Base-by-base conservation (phyloP, 2,329 filamentous ascomycete genomes). In the Colletotrichum horii region DNA sequence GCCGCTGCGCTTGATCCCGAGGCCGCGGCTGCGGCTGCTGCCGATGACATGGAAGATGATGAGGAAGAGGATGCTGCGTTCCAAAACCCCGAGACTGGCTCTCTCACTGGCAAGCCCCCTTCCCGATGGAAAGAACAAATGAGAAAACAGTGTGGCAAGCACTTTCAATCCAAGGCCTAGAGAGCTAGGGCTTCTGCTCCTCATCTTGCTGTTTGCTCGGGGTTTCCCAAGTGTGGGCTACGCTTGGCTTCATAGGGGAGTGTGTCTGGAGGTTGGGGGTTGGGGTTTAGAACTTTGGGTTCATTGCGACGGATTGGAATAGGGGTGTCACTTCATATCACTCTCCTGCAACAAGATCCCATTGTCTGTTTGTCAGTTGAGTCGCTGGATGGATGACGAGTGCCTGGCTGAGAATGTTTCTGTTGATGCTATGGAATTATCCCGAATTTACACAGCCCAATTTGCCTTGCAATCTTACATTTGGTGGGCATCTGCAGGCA, bases 401-500 rank as follows among this genome's bases (percentile, higher is more conserved):
- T n/a, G n/a, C n/a, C n/a, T n/a, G n/a, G n/a, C n/a, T n/a, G 28
- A 30, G 28, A 30, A 8, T 30, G 28, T 30, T 8, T 30, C 28
- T 30, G 6, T 30, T 48, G 38, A 19, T 19, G 11, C 22, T 48
- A 7, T 48, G 2, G 38, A 48, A 48, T 48, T 48, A n/a, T 38
- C 36, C 2, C 15, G 7, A 8, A 38, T 9, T 38, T 9, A 4
- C 4, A 19, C 36, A 38, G 15, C 19, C 22, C 22, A 9, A 48
- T 12, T n/a, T n/a, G 19, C 19, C 19, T n/a, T n/a, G 2, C 7
- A 0, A 48, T 4, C 19, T 4, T 48, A 4, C 9, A 12, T 6
- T 48, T 4, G 9, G 8, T 43, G 6, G 12, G 38, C n/a, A 4
- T 48, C 19, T 4, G 22, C 38, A n/a, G 19, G 19, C 19, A 48